Evolutionary conservation across 805 yeast species (phyloP), one percentile per base, ranked within the genome.

Genomic region (Groenewaldozyma tartarivorans): DNA sequence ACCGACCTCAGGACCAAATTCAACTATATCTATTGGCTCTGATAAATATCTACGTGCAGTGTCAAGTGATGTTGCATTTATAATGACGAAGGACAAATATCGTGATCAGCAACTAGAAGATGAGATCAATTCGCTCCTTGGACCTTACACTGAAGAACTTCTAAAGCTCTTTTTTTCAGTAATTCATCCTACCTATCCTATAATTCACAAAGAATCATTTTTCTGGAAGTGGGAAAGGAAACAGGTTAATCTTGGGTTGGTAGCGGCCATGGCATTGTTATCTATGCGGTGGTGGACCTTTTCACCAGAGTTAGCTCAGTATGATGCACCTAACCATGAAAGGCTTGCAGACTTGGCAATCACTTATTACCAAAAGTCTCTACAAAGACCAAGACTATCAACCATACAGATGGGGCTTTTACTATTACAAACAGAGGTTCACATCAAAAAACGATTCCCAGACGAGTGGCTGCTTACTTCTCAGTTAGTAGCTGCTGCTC

Each of bases 331-430:
- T 9, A 48, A 48, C 31, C 37, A 42, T 2, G 34, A 45, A 15
- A 44, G 39, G 20, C 47, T 52, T 13, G 44, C 47, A 17, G 39
- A 43, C 2, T 38, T 48, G 13, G 47, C 55, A 5, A 44, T 42
- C 30, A 43, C 45, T 6, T 50, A 50, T 18, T 44, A 47, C 34
- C 46, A 49, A 20, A 39, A 46, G 7, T 46, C 42, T 26, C 35
- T 52, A 13, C 45, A 46, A 16, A 43, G 54, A 66, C 48, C 63
- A 2, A 56, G 64, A 24, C 50, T 63, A 20, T 58, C 67, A 3
- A 59, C 62, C 0, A 51, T 63, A 11, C 69, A 65, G 40, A 66
- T 62, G 2, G 53, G 64, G 13, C 41, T 64, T 15, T 45, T 65
- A 7, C 40, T 65, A 52, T 44, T 52, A 17, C 56, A 52, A 42